Conservation (phyloP, 1,284 basidiomycete genomes). For the Sparassis latifolia region DNA sequence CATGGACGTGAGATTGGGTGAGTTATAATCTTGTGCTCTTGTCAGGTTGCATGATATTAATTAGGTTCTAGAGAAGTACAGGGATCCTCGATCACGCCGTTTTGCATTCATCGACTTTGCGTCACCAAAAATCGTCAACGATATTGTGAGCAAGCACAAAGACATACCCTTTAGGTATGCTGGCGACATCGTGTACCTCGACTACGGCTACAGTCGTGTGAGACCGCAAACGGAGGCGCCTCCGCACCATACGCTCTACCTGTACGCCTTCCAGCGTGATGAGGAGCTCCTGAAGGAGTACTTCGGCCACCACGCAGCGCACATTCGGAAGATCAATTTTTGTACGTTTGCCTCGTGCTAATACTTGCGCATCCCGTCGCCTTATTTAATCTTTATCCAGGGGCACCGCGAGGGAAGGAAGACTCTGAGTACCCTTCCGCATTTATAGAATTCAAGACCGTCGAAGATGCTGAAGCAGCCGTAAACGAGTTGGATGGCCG, state of each 20-base stretch:
- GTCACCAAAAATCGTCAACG: background rate
- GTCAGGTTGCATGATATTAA: background rate
- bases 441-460: slow-evolving; percentile 4
- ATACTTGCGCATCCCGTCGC: background rate
- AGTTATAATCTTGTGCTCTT: background rate
- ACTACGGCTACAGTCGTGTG: slow-evolving; percentile 1
- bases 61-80: background rate
- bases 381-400: background rate
- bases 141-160: background rate
- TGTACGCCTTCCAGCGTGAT: slow-evolving; percentile 2
- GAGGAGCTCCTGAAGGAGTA: background rate
- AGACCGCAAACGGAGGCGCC: background rate
- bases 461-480: slow-evolving; percentile 1
- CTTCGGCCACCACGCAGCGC: slow-evolving; percentile 1
- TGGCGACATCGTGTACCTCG: background rate
- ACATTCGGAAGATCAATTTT: slow-evolving; percentile 4
- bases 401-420: background rate
- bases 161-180: background rate
- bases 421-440: background rate
- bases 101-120: slow-evolving; percentile 8
- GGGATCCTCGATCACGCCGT: background rate
- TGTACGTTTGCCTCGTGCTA: background rate
- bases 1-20: slow-evolving; percentile 3
- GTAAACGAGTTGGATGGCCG: slow-evolving; percentile 2
- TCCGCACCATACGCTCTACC: slow-evolving; percentile 3